These are phyloP conservation scores for Pseudogymnoascus sp. DNA, from an alignment of 2,329 filamentous ascomycete species.

Conservation along the genomic window DNA sequence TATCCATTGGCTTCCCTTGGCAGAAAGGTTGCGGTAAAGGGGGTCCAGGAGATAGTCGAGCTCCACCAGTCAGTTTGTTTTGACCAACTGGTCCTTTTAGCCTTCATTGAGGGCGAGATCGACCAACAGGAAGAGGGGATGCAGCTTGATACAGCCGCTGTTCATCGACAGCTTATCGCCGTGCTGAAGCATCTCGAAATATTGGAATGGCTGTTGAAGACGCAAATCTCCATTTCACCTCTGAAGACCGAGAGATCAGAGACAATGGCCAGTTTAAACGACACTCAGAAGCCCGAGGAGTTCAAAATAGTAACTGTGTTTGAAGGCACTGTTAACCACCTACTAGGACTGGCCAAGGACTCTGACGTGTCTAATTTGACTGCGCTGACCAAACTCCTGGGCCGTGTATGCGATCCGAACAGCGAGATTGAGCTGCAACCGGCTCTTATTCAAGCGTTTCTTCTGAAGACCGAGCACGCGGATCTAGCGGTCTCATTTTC, in stretches of 20 bases:
- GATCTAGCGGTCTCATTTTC: constrained; percentile 51
- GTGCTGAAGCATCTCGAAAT: constrained; percentile 67
- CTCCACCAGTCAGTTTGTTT: constrained; percentile 67
- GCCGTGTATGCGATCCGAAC: constrained; percentile 54
- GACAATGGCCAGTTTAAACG: constrained; percentile 19
- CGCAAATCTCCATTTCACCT: constrained; percentile 44
- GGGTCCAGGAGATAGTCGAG: constrained; percentile 69
- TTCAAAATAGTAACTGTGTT: constrained; percentile 47
- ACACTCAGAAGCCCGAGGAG: constrained; percentile 37
- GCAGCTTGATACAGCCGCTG: constrained; percentile 59
- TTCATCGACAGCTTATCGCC: constrained; percentile 62
- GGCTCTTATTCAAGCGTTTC: constrained; percentile 51
- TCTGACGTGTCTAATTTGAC: constrained; percentile 45
- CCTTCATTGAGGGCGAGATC: constrained; percentile 79
- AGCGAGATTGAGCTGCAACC: constrained; percentile 58
- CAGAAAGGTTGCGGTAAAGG: constrained; percentile 62
- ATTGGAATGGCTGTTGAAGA: constrained; percentile 58
- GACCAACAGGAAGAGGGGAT: constrained; percentile 63
- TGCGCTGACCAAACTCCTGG: constrained; percentile 57
- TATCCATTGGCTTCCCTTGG: constrained; percentile 65
- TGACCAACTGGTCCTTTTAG: constrained; percentile 71
- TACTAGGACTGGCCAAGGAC: constrained; percentile 50
- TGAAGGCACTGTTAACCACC: constrained; percentile 52
- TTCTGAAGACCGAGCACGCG: constrained; percentile 50
- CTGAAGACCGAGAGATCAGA: constrained; percentile 33